Evolutionary conservation across 192 early-diverging fungal genomes (phyloP).

Genomic region (Coemansia sp.): DNA sequence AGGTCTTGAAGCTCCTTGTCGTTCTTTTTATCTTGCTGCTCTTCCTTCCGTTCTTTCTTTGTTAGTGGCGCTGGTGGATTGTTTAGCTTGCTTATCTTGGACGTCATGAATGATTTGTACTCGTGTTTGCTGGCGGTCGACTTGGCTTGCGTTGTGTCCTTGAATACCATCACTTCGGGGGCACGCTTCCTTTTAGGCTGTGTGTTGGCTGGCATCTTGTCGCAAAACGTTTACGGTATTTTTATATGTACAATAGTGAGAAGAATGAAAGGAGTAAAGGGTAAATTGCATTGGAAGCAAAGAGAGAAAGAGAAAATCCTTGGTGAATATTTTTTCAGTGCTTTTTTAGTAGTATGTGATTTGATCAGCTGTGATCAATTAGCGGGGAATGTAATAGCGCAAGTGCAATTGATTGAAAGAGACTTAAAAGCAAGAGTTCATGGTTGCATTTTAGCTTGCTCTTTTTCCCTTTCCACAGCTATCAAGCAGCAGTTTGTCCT

Average conservation of each 20-base stretch:
- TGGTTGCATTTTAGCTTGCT: no score
- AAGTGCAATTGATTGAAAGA: no score
- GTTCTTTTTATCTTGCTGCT: conserved; percentile 19
- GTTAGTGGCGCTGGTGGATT: conserved; percentile 73
- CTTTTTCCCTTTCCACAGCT: no score
- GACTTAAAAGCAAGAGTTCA: no score
- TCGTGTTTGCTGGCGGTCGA: conserved; percentile 24
- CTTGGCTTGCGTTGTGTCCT: conserved; percentile 8
- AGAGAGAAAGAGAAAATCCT: no score
- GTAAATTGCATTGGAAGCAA: not conserved
- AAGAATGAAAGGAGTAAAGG: no score
- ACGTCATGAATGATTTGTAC: conserved; percentile 47
- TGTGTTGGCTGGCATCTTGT: conserved; percentile 5
- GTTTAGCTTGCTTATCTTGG: conserved; percentile 70
- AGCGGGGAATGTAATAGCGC: no score
- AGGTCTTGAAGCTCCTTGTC: conserved; percentile 40
- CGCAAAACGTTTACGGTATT: not conserved
- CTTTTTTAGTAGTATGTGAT: no score
- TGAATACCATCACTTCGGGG: conserved; percentile 45
- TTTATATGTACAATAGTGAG: not conserved
- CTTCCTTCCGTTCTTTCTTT: conserved; percentile 73
- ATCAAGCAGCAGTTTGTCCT: no score
- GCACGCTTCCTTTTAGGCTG: conserved; percentile 1
- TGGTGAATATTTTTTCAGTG: no score
- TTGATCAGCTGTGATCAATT: no score